These are phyloP conservation scores for Kazachstania viticola DNA, from an alignment of 805 yeast species.

Conservation along the genomic window DNA sequence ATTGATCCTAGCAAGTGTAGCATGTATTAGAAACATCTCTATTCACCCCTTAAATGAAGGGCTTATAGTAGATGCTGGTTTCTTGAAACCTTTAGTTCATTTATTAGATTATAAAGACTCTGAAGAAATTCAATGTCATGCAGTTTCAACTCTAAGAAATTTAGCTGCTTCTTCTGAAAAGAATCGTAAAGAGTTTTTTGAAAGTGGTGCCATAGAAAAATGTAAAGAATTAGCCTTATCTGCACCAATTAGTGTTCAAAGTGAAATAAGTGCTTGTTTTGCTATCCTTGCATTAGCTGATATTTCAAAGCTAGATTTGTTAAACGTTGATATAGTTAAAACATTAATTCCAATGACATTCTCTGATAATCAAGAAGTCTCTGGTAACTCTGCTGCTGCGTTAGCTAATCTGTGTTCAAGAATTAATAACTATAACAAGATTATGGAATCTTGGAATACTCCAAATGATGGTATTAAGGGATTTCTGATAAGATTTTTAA, in stretches of 20 bases:
- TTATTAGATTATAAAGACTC: slow-evolving; percentile 75
- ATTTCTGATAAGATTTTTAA: slow-evolving; percentile 69
- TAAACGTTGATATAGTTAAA: slow-evolving; percentile 74
- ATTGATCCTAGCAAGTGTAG: slow-evolving; percentile 89
- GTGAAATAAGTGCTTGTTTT: slow-evolving; percentile 93
- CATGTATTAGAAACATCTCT: slow-evolving; percentile 93
- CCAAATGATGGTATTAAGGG: slow-evolving; percentile 82
- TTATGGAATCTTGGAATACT: slow-evolving; percentile 63
- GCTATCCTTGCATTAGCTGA: slow-evolving; percentile 95
- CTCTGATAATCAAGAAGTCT: slow-evolving; percentile 83
- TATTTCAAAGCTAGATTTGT: slow-evolving; percentile 74
- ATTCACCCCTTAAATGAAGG: slow-evolving; percentile 96
- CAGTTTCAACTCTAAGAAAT: slow-evolving; percentile 90
- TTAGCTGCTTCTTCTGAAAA: slow-evolving; percentile 92
- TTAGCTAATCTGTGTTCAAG: slow-evolving; percentile 90
- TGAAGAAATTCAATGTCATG: slow-evolving; percentile 97
- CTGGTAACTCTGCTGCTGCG: slow-evolving; percentile 98
- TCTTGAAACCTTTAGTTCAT: slow-evolving; percentile 79
- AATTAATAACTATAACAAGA: slow-evolving; percentile 70
- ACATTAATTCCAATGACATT: slow-evolving; percentile 86
- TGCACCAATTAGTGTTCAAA: slow-evolving; percentile 86
- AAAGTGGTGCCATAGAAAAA: slow-evolving; percentile 91
- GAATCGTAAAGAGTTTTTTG: slow-evolving; percentile 81
- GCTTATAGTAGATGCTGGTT: slow-evolving; percentile 92
- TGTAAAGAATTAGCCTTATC: slow-evolving; percentile 77